Base-by-base conservation (phyloP, 768 basidiomycete species). In the Pisolithus tinctorius region DNA sequence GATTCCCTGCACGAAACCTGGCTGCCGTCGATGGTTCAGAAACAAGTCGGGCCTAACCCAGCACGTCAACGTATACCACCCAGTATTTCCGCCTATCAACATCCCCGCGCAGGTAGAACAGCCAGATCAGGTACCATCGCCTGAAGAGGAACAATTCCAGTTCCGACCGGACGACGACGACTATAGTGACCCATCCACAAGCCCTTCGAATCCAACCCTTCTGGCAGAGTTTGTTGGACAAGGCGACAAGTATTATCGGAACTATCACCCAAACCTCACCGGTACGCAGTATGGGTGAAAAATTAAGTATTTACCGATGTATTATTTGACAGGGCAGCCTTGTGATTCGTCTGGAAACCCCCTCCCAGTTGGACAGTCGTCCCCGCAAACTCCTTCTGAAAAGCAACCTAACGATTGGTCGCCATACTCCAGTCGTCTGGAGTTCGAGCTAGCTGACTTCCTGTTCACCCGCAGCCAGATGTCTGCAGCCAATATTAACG, bases 401-500 rank as follows among this genome's bases (percentile, higher is more conserved):
- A 48, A 42, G 17, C 4, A n/a, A 6, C 10, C 47, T 0, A 14
- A 51, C 6, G 39, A 54, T 13, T 57, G 50, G 52, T 29, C 26
- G 1, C 50, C 47, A 13, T 54, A 51, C n/a, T 4, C 29, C 0
- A 36, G 34, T 14, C 26, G 8, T 3, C 2, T 17, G 0, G n/a
- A 56, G 16, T 57, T 57, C 6, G 29, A 57, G 14, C 14, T 53
- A 0, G 49, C 41, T 0, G 45, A 57, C 11, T 46, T 57, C 3
- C 23, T 57, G 3, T 49, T 17, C 14, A 52, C n/a, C 52, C 56
- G 45, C 23, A 55, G 47, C 11, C 61, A 63, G 38, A 62, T 65
- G 56, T 62, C 62, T 0, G 51, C 51, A 2, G 40, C 40, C 4
- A 49, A 60, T 17, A 69, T 70, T 6, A 50, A 68, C 37, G 16